Evolutionary conservation across 345 rosid species (phyloP).

Genomic region (Noccaea bulbosa): DNA sequence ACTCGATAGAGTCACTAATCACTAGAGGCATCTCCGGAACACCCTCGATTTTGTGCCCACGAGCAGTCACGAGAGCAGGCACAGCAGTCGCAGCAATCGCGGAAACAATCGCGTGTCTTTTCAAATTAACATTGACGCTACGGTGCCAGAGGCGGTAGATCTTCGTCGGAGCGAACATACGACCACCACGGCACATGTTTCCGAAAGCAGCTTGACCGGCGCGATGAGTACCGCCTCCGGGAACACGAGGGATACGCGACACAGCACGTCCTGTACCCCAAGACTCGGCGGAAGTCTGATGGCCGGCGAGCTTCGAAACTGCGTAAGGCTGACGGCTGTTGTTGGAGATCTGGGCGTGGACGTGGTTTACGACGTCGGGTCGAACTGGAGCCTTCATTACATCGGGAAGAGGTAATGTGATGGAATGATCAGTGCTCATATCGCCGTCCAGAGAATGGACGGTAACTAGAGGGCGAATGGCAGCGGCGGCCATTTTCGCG

Average conservation of each 20-base stretch:
- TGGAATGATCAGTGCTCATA: slow-evolving; percentile 57
- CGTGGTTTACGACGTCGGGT: slow-evolving; percentile 65
- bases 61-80: slow-evolving; percentile 43
- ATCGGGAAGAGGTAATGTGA: slow-evolving; percentile 59
- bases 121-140: slow-evolving; percentile 71
- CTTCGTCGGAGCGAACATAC: slow-evolving; percentile 92
- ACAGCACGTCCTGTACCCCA: slow-evolving; percentile 94
- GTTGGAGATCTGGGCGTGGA: slow-evolving; percentile 63
- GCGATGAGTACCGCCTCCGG: slow-evolving; percentile 89
- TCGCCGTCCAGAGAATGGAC: slow-evolving; percentile 62
- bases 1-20: slow-evolving; percentile 28
- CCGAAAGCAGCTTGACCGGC: slow-evolving; percentile 94
- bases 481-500: slow-evolving; percentile 41
- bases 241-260: slow-evolving; percentile 87
- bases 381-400: slow-evolving; percentile 69
- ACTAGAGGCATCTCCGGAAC: neutral
- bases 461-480: slow-evolving; percentile 61
- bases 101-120: slow-evolving; percentile 69
- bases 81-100: slow-evolving; percentile 78
- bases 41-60: neutral
- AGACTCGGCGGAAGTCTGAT: slow-evolving; percentile 87
- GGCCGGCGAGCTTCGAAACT: slow-evolving; percentile 73
- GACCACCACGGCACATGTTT: slow-evolving; percentile 92
- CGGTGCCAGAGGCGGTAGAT: slow-evolving; percentile 94
- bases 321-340: slow-evolving; percentile 83